Evolutionary conservation across 2,329 filamentous ascomycete genomes (phyloP).

Genomic region (Ophiostoma montium): DNA sequence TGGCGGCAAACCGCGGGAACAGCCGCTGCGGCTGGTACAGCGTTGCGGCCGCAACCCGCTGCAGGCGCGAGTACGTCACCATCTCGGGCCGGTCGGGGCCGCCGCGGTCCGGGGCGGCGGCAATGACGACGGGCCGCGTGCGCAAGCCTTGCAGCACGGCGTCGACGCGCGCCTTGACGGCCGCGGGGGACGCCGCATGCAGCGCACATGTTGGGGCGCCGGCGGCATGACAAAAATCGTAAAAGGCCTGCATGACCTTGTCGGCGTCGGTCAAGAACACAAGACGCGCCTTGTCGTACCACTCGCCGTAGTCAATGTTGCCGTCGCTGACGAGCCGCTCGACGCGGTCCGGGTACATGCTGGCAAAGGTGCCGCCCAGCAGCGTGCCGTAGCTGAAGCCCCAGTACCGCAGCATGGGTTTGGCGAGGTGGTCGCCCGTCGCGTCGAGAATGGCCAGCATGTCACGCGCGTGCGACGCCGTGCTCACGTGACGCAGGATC

Average conservation of each 20-base stretch:
- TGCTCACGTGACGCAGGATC: slow-evolving; percentile 28
- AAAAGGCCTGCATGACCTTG: slow-evolving; percentile 37
- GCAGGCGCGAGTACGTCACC: slow-evolving; percentile 35
- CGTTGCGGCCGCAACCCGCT: slow-evolving; percentile 26
- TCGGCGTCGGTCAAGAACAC: slow-evolving; percentile 41
- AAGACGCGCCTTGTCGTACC: slow-evolving; percentile 30
- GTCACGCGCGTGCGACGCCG: slow-evolving; percentile 30
- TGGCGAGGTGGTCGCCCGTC: slow-evolving; percentile 27
- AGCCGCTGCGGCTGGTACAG: slow-evolving; percentile 31
- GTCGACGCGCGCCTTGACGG: slow-evolving; percentile 26
- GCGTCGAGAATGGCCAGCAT: slow-evolving; percentile 33
- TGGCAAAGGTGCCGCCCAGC: slow-evolving; percentile 36
- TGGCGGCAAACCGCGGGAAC: slow-evolving; percentile 28
- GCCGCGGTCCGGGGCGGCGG: slow-evolving; percentile 15
- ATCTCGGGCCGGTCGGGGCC: slow-evolving; percentile 31
- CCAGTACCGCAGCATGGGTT: too few relatives aligned
- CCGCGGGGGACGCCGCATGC: slow-evolving; percentile 21
- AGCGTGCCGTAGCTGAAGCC: slow-evolving; percentile 41
- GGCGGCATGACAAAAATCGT: slow-evolving; percentile 36
- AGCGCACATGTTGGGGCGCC: slow-evolving; percentile 34
- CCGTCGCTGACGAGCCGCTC: slow-evolving; percentile 37
- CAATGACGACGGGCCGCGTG: slow-evolving; percentile 29
- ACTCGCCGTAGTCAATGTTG: slow-evolving; percentile 41
- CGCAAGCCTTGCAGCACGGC: slow-evolving; percentile 27
- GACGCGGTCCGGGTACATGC: slow-evolving; percentile 36